A percentile compares a stretch with the other conserved stretches of the same genome.
Evolutionary conservation across 352 stramenopile species (phyloP).

Genomic region (Globisporangium camurandrum): DNA sequence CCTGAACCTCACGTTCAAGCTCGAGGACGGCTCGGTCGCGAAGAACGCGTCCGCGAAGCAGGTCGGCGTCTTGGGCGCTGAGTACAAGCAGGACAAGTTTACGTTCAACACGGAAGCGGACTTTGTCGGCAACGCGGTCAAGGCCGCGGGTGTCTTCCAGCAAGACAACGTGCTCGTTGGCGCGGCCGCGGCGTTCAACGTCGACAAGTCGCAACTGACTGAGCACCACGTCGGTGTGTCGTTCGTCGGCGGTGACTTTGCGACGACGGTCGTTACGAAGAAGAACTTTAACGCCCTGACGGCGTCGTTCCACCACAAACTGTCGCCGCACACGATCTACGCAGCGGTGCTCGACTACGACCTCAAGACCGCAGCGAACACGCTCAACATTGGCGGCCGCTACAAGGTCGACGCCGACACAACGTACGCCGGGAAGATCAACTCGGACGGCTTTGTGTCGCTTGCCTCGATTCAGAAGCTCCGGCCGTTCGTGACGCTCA

Average conservation of each 20-base stretch:
- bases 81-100: conserved; percentile 64
- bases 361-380: conserved; percentile 79
- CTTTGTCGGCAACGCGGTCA: conserved; percentile 43
- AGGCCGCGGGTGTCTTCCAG: conserved; percentile 59
- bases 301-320: conserved; percentile 75
- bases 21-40: conserved; percentile 71
- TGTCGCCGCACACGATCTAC: conserved; percentile 81
- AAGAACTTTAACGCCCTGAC: conserved; percentile 82
- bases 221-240: conserved; percentile 79
- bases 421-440: conserved; percentile 80
- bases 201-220: conserved; percentile 72
- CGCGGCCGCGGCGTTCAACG: conserved; percentile 61
- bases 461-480: conserved; percentile 83
- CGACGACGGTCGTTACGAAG: conserved; percentile 76
- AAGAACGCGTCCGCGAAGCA: conserved; percentile 77
- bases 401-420: conserved; percentile 79
- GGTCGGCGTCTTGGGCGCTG: conserved; percentile 63
- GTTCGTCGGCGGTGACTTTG: conserved; percentile 73
- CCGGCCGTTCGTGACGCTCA: conserved; percentile 73
- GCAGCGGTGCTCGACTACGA: conserved; percentile 85
- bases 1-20: conserved; percentile 79
- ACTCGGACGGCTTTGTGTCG: conserved; percentile 83
- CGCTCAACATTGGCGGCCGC: conserved; percentile 70
- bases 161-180: conserved; percentile 76
- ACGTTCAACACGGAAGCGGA: conserved; percentile 55